Base-by-base conservation (phyloP, 2,329 filamentous ascomycete genomes). In the Truncatella angustata region DNA sequence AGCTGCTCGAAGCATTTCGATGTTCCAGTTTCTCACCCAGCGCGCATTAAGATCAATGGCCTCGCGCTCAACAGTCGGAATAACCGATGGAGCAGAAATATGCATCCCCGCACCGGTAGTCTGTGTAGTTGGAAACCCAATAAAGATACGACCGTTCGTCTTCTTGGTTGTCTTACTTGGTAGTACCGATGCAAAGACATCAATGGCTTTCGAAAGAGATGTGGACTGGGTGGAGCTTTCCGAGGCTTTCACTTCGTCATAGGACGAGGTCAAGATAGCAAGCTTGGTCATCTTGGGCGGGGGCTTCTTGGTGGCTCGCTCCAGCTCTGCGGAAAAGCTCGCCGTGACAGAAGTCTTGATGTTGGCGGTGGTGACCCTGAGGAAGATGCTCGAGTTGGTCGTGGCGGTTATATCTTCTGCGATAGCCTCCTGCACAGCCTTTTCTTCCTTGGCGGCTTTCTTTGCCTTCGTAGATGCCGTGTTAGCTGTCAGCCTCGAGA, bases 61-160 rank as follows among this genome's bases (percentile, higher is more conserved):
- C 67, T 99, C 94, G 65, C 94, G 85, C 70, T 99, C 94, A 2
- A 99, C 95, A 0, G 94, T 99, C 0, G 94, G 94, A 52, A 99
- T 99, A 12, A 99, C 86, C 0, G 93, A 97, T 1, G 92, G 94
- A 0, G 94, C 94, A 11, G 93, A 97, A 26, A 99, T 88, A 68
- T 99, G 94, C 66, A 95, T 88, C 14, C 93, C 89, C 24, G 93
- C 85, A 50, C 93, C 94, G 0, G 95, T 99, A 0, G 94, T 99
- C 73, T 99, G 94, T 60, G 93, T 92, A 1, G 94, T 99, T 3
- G 94, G 93, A 65, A 99, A 99, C 0, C 94, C 94, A 63, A 99
- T 99, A 64, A 97, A 99, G 50, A 99, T 89, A 49, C 90, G 86
- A 5, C 94, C 94, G 7, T 84, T 83, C 0, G 82, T 81, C 60